Base-by-base conservation (phyloP, 306 rosid genomes). In the Fragaria nilgerrensis region DNA sequence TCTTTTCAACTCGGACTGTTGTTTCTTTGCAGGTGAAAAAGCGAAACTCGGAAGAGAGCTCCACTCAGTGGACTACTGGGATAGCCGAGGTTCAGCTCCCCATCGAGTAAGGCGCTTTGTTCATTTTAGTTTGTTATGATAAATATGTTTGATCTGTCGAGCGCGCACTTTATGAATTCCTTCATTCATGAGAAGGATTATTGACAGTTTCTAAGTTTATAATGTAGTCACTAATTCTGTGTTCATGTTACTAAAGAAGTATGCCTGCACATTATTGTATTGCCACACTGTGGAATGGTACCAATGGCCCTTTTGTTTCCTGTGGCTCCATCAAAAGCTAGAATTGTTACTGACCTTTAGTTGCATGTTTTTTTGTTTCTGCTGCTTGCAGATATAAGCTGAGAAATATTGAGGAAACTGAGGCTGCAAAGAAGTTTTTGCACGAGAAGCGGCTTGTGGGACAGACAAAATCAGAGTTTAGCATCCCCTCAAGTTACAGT, bases 61-160 rank as follows among this genome's bases (percentile, higher is more conserved):
- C 99, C 55, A 95, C 97, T 43, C 99, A 92, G 82, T 95, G 99
- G 99, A 95, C 99, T 65, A 95, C 99, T 75, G 99, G 97, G 73
- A 95, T 95, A 49, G 99, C 99, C 2, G 99, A 95, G 92, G 72
- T 95, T 72, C 99, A 95, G 90, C 97, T 95, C 76, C 97, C 99
- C 20, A 95, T 95, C 34, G 99, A 95, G 98, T 95, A 89, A 82
- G 41, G 92, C 22, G 78, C 68, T 84, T 75, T 78, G 56, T 20
- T 75, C 25, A 53, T 74, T 55, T 67, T 19, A 17, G 9, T 61
- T 63, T 29, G 20, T 45, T 62, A 27, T n/a, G 1, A 16, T 34
- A 12, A 0, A 55, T 0, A 41, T 72, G 32, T 34, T 72, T 52
- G 65, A 52, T 32, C 8, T 34, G 29, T 50, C 6, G 49, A 12